phyloP scores from a whole-genome alignment of 2,329 filamentous ascomycete species.

The Tolypocladium cylindrosporum region DNA sequence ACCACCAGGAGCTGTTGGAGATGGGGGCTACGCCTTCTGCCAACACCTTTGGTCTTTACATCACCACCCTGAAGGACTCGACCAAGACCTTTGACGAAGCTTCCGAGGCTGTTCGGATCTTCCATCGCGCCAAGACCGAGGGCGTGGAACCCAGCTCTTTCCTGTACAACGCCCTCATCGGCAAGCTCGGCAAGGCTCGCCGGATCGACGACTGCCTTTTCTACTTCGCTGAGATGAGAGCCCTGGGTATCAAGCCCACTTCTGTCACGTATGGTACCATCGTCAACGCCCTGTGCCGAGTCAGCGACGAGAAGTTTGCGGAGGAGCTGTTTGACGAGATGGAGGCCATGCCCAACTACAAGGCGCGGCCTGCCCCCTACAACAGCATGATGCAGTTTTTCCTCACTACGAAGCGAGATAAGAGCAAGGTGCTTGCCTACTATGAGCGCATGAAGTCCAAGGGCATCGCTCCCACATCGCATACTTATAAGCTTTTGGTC shows the following conservation, averaged over 20 bases:
- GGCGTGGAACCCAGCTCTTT: slow-evolving; percentile 95
- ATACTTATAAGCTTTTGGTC: slow-evolving; percentile 95
- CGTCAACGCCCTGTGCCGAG: slow-evolving; percentile 93
- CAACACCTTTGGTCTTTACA: slow-evolving; percentile 97
- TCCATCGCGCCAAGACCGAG: slow-evolving; percentile 85
- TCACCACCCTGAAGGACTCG: slow-evolving; percentile 96
- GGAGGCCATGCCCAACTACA: slow-evolving; percentile 98
- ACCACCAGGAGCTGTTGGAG: slow-evolving; percentile 81
- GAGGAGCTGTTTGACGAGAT: slow-evolving; percentile 98
- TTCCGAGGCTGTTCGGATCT: slow-evolving; percentile 93
- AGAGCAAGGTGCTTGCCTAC: slow-evolving; percentile 85
- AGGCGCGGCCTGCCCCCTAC: slow-evolving; percentile 91
- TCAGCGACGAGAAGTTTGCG: slow-evolving; percentile 94
- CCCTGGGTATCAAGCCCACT: slow-evolving; percentile 83
- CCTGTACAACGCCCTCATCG: slow-evolving; percentile 95
- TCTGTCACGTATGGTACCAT: slow-evolving; percentile 98
- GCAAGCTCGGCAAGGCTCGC: slow-evolving; percentile 94
- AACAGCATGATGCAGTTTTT: slow-evolving; percentile 99
- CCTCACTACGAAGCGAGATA: slow-evolving; percentile 92
- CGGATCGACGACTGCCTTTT: slow-evolving; percentile 97
- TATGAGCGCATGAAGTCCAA: slow-evolving; percentile 88
- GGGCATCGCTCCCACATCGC: slow-evolving; percentile 81
- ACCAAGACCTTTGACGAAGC: slow-evolving; percentile 97
- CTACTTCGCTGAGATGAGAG: slow-evolving; percentile 97
- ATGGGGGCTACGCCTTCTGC: slow-evolving; percentile 89